phyloP scores from a whole-genome alignment of 768 basidiomycete species.

The Pleurotus tuber-regium region DNA sequence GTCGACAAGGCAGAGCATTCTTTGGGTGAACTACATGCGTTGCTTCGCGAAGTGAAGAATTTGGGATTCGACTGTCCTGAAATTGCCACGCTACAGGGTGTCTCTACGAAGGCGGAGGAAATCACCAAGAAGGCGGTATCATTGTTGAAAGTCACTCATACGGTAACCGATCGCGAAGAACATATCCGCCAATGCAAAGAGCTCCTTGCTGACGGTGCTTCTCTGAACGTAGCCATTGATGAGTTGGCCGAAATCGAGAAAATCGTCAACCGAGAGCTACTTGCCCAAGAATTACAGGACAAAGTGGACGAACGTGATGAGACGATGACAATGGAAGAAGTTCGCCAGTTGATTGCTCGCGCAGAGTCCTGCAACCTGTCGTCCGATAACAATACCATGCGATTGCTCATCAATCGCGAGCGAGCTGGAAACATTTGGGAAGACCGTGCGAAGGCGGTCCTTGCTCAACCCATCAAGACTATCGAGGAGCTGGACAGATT shows the following conservation, averaged over 20 bases:
- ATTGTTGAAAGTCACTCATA: conserved; percentile 42
- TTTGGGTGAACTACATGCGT: conserved; percentile 64
- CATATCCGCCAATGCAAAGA: conserved; percentile 71
- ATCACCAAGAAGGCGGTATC: conserved; percentile 52
- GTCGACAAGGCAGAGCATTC: conserved; percentile 70
- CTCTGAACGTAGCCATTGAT: conserved; percentile 81
- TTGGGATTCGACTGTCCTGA: conserved; percentile 87
- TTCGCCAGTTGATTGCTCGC: conserved; percentile 68
- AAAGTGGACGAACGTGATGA: conserved; percentile 62
- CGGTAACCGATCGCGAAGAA: conserved; percentile 45
- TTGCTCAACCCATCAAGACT: conserved; percentile 70
- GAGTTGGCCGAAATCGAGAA: conserved; percentile 77
- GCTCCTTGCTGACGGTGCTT: conserved; percentile 65
- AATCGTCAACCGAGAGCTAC: conserved; percentile 76
- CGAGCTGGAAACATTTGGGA: conserved; percentile 78
- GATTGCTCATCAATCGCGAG: conserved; percentile 61
- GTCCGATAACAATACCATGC: conserved; percentile 61
- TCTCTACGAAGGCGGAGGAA: conserved; percentile 65
- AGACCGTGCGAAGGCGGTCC: conserved; percentile 57
- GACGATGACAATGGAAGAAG: conserved; percentile 69
- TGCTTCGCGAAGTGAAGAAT: conserved; percentile 69
- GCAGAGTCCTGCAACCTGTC: conserved; percentile 68
- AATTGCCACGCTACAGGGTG: conserved; percentile 49
- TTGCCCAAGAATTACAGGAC: conserved; percentile 73
- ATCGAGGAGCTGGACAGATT: conserved; percentile 77